phyloP scores from a whole-genome alignment of 2,329 filamentous ascomycete species.

The Fusarium xylarioides region DNA sequence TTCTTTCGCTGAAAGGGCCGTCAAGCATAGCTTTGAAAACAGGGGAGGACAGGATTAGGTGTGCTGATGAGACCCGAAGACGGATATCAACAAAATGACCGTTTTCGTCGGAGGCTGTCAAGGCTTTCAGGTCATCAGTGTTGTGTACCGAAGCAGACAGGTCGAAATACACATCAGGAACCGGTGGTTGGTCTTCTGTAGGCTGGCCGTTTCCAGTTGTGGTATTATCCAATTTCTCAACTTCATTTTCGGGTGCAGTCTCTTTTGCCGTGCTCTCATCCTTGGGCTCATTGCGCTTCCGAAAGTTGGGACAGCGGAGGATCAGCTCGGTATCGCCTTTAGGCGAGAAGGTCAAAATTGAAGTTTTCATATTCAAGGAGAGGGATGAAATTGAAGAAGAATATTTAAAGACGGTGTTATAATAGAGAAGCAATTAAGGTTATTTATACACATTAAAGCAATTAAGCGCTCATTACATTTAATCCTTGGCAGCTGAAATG shows the following conservation, averaged over 20 bases:
- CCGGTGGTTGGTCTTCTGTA: neutral
- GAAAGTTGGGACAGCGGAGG: neutral
- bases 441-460: neutral
- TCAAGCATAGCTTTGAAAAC: neutral
- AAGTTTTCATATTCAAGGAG: neutral
- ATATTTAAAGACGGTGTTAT: rapidly evolving
- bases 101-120: neutral
- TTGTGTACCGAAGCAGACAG: neutral
- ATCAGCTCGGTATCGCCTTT: neutral
- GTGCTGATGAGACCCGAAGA: neutral
- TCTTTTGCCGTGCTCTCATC: neutral
- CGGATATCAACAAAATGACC: neutral
- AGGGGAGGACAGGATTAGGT: neutral
- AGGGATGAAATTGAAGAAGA: neutral
- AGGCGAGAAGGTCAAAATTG: neutral
- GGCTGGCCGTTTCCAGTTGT: neutral
- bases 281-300: neutral
- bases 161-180: neutral
- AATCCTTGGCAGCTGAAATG: neutral
- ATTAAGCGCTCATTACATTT: neutral
- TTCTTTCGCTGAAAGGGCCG: neutral
- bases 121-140: neutral
- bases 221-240: neutral
- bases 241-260: neutral
- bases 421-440: neutral